A percentile compares a stretch with the other conserved stretches of the same genome.
Evolutionary conservation across 75 land plant genomes (phyloP).

Genomic region (Isoetes taiwanensis): DNA sequence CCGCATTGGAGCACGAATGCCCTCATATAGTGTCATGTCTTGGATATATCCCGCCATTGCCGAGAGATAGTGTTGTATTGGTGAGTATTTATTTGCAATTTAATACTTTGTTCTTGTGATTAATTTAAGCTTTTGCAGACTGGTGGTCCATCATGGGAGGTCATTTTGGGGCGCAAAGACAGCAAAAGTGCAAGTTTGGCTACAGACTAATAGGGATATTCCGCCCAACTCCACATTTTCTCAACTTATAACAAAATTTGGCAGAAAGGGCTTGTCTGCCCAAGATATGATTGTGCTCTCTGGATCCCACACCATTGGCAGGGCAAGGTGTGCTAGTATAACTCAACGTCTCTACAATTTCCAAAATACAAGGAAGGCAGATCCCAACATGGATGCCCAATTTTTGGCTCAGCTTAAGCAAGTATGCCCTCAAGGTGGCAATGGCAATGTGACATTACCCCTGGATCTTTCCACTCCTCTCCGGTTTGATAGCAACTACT

Average conservation of each 20-base stretch:
- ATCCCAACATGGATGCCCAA: too few relatives aligned
- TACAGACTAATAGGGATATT: not conserved
- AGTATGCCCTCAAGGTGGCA: too few relatives aligned
- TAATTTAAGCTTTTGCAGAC: too few relatives aligned
- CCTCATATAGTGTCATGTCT: too few relatives aligned
- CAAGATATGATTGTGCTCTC: not conserved
- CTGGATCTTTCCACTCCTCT: not conserved
- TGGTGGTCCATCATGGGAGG: slow-evolving; percentile 6
- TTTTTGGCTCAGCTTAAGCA: too few relatives aligned
- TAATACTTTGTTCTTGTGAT: too few relatives aligned
- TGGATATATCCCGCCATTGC: too few relatives aligned
- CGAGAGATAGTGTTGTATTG: too few relatives aligned
- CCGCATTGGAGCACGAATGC: too few relatives aligned
- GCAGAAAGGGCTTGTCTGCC: not conserved
- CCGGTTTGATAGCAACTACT: not conserved
- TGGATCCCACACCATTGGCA: slow-evolving; percentile 1
- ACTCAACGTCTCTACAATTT: not conserved
- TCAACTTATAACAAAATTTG: not conserved
- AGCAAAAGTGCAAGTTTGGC: not conserved
- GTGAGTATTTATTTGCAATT: too few relatives aligned
- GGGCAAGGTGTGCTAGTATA: not conserved
- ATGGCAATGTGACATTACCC: not conserved
- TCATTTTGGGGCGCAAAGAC: not conserved
- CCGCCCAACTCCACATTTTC: not conserved
- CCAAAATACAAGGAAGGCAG: not conserved